Evolutionary conservation across 345 rosid genomes (phyloP).

Genomic region (Turnera subulata): DNA sequence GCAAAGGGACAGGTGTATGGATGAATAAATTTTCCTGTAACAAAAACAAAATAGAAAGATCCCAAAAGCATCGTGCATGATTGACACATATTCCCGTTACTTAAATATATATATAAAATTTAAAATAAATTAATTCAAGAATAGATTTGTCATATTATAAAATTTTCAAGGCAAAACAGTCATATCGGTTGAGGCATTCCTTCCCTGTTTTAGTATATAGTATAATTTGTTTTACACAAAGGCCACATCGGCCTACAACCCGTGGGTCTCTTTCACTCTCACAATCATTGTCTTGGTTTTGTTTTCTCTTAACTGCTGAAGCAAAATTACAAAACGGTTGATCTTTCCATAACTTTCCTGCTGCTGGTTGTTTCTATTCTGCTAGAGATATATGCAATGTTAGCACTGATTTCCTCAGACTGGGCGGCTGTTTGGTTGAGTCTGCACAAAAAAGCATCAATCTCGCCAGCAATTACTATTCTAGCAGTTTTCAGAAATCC

Average conservation of each 20-base stretch:
- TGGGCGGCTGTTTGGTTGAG: slow-evolving; percentile 9
- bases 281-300: slow-evolving; percentile 1
- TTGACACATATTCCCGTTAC: too few relatives aligned
- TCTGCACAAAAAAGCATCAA: not conserved
- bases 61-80: too few relatives aligned
- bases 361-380: slow-evolving; percentile 16
- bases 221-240: slow-evolving; percentile 30
- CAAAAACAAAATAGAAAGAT: too few relatives aligned
- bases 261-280: slow-evolving; percentile 5
- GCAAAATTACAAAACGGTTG: slow-evolving; percentile 9
- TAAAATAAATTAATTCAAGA: too few relatives aligned
- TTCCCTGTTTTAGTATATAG: too few relatives aligned
- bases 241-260: slow-evolving; percentile 4
- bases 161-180: too few relatives aligned
- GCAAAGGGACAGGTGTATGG: too few relatives aligned
- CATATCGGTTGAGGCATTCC: too few relatives aligned
- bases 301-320: slow-evolving; percentile 7
- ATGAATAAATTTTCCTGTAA: too few relatives aligned
- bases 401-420: slow-evolving; percentile 12
- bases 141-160: too few relatives aligned
- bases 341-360: slow-evolving; percentile 15
- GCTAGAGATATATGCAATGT: slow-evolving; percentile 23
- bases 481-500: not conserved
- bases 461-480: not conserved
- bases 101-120: too few relatives aligned